Evolutionary conservation across 2,329 filamentous ascomycete genomes (phyloP).

Genomic region (Xylaria sp.): DNA sequence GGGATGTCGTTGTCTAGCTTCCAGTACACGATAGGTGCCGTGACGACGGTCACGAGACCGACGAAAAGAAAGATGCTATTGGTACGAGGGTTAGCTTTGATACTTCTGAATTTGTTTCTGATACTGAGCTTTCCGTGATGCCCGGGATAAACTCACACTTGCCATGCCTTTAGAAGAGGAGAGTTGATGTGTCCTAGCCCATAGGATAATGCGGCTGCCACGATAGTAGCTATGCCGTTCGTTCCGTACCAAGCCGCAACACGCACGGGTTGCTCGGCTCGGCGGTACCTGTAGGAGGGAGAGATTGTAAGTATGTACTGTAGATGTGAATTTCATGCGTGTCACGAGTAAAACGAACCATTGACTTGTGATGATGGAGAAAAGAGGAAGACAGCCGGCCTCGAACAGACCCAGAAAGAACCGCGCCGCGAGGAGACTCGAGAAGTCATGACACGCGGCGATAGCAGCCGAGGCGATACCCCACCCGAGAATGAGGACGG

Average conservation of each 20-base stretch:
- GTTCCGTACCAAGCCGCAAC: slow-evolving; percentile 66
- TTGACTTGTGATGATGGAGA: slow-evolving; percentile 64
- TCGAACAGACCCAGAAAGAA: slow-evolving; percentile 66
- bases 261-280: slow-evolving; percentile 62
- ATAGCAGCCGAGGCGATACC: slow-evolving; percentile 57
- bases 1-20: slow-evolving; percentile 64
- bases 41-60: slow-evolving; percentile 64
- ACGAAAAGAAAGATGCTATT: slow-evolving; percentile 64
- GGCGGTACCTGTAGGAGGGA: slow-evolving; percentile 50
- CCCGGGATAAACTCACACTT: slow-evolving; percentile 42
- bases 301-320: no score
- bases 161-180: slow-evolving; percentile 47
- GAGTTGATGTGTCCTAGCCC: slow-evolving; percentile 64
- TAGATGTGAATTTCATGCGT: no score
- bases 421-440: slow-evolving; percentile 55
- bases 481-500: slow-evolving; percentile 57
- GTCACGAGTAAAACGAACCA: slow-evolving; percentile 42
- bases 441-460: slow-evolving; percentile 58
- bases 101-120: no score
- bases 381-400: slow-evolving; percentile 54
- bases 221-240: slow-evolving; percentile 64
- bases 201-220: slow-evolving; percentile 45
- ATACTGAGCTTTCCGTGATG: no score
- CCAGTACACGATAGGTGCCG: slow-evolving; percentile 64
- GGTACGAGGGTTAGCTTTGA: no score